Percentiles rank a stretch among this genome's conserved stretches.
phyloP scores from a whole-genome alignment of 1,139 yeast species.

The Chernovozyma sophiae-reginae region DNA sequence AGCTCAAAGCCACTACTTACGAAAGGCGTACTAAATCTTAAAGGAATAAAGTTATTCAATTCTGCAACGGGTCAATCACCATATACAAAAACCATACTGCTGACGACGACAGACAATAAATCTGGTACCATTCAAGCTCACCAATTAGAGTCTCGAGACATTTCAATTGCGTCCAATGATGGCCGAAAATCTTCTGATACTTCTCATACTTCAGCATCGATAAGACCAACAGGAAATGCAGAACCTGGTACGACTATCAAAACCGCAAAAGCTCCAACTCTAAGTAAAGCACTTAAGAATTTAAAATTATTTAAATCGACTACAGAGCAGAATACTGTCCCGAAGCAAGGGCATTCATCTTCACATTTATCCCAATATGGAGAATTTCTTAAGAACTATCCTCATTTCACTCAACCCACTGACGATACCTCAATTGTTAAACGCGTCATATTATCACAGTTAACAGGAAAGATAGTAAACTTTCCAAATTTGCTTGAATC shows the following conservation, averaged over 20 bases:
- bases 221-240: too few relatives aligned
- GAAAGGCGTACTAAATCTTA: conserved; percentile 2
- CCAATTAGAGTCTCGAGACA: too few relatives aligned
- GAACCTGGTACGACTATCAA: too few relatives aligned
- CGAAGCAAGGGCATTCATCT: neutral
- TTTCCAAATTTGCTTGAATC: conserved; percentile 17
- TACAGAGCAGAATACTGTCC: neutral
- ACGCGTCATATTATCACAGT: conserved; percentile 17
- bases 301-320: neutral
- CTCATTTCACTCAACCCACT: neutral
- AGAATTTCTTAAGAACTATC: neutral
- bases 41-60: conserved; percentile 3
- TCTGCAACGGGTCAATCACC: conserved; percentile 9
- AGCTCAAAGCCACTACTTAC: too few relatives aligned
- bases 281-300: neutral
- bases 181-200: too few relatives aligned
- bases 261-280: neutral
- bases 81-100: too few relatives aligned
- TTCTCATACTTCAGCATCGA: too few relatives aligned
- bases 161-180: too few relatives aligned
- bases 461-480: conserved; percentile 16
- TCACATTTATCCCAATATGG: neutral
- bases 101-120: too few relatives aligned
- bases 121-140: too few relatives aligned
- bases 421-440: conserved; percentile 15